Evolutionary conservation across 257 asterid genomes (phyloP), one percentile per base, ranked within the genome.

Genomic region (Mitragyna speciosa): DNA sequence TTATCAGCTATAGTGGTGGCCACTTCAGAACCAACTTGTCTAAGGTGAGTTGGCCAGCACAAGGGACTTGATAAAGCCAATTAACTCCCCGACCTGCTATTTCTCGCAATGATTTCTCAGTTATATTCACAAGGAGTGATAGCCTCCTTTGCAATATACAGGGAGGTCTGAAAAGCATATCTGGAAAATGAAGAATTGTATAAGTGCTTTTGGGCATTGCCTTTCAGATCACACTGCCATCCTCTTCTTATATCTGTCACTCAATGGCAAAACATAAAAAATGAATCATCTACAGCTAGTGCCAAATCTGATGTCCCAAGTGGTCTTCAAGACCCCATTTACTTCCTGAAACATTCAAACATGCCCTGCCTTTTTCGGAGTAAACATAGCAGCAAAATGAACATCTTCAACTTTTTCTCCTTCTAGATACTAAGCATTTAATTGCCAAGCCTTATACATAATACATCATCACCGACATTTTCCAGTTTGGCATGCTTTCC

Each of bases 181-280:
- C 72, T 43, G 45, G 31, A 20, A 80, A 26, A 49, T 48, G 75
- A 64, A 15, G 69, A 41, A 52, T 20, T 79, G 77, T 71, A 61
- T 43, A 61, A 36, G 39, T 36, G 2, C 4, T 36, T 1, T 36
- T 2, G 54, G 9, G 14, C 33, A 4, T 14, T 24, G 10, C 36
- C 36, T 22, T 41, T 6, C 24, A 16, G 12, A 19, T 67, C 78
- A 52, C 30, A 51, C 33, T 75, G 76, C 45, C 33, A 59, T 81
- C 74, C 45, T 64, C 70, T 58, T 61, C 84, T 70, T 47, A 76
- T 49, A 51, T 26, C 75, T 61, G 75, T 54, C 74, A 61, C 52
- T 43, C 51, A 6, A 1, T 61, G 45, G n/a, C 59, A 47, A 22
- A 28, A 41, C n/a, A 22, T 47, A 8, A 12, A 41, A 28, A 33